Evolutionary conservation across 2,329 filamentous ascomycete species (phyloP).

Genomic region (Pseudogymnoascus sp.): DNA sequence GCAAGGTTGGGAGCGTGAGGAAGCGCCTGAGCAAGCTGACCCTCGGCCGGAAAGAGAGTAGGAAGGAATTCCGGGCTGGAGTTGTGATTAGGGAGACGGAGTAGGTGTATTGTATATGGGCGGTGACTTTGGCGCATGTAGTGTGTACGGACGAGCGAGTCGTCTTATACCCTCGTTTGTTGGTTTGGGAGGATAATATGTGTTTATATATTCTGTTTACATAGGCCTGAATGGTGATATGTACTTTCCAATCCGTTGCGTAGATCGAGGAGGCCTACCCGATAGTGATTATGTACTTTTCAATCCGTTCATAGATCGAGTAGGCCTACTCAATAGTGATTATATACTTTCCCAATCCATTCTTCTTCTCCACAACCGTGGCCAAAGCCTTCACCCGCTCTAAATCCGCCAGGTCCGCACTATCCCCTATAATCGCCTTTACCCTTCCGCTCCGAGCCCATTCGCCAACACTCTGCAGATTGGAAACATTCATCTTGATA

Average conservation of each 20-base stretch:
- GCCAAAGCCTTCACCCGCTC: neutral
- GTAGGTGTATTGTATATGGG: conserved; percentile 3
- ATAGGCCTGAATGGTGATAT: neutral
- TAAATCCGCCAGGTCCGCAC: neutral
- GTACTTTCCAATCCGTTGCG: neutral
- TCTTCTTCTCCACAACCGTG: neutral
- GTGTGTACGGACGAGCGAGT: neutral
- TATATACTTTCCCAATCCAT: neutral
- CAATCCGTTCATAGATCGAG: neutral
- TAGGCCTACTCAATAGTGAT: neutral
- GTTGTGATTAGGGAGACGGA: conserved; percentile 21
- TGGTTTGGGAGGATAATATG: neutral
- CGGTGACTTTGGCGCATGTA: neutral
- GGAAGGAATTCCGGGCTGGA: conserved; percentile 22
- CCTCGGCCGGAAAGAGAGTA: conserved; percentile 30
- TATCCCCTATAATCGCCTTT: neutral
- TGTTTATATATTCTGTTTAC: neutral
- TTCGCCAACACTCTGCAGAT: neutral
- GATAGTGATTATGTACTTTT: neutral
- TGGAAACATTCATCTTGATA: neutral
- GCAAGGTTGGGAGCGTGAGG: conserved; percentile 25
- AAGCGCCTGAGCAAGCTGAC: conserved; percentile 26
- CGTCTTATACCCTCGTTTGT: neutral
- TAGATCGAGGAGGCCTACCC: neutral
- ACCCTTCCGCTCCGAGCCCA: neutral